Percentiles rank a stretch among this genome's conserved stretches.
Conservation (phyloP, 208 protist species). For the Wallacemonas sp. region DNA sequence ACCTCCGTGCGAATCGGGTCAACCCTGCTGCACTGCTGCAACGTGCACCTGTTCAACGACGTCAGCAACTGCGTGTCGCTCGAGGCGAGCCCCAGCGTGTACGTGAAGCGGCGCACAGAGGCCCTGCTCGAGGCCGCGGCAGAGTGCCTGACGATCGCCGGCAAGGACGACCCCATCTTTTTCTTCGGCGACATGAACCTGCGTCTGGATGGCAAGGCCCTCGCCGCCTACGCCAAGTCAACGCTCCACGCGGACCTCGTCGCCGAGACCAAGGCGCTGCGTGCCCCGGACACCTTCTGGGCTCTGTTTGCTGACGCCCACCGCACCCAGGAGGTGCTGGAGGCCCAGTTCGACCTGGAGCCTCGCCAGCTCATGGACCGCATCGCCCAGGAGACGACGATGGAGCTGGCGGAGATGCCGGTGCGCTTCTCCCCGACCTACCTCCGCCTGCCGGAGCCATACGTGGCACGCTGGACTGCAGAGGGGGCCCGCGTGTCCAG, state of each 20-base stretch:
- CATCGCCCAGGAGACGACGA: slow-evolving; percentile 40
- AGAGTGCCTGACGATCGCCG: slow-evolving; percentile 50
- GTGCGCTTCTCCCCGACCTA: slow-evolving; percentile 70
- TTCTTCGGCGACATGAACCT: slow-evolving; percentile 83
- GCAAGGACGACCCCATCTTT: slow-evolving; percentile 65
- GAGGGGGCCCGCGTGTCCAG: not conserved
- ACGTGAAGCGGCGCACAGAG: slow-evolving; percentile 44
- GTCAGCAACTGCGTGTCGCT: slow-evolving; percentile 55
- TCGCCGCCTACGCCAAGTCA: slow-evolving; percentile 37
- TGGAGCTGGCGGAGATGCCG: slow-evolving; percentile 72
- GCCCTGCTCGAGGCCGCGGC: slow-evolving; percentile 63
- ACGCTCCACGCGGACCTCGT: not conserved
- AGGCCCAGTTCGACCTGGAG: slow-evolving; percentile 50
- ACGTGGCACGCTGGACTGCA: slow-evolving; percentile 11
- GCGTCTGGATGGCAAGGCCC: slow-evolving; percentile 48
- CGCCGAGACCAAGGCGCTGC: slow-evolving; percentile 45
- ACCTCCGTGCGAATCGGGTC: slow-evolving; percentile 75
- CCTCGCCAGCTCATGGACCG: slow-evolving; percentile 50
- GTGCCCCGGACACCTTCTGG: slow-evolving; percentile 59
- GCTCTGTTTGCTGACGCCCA: slow-evolving; percentile 31
- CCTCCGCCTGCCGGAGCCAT: slow-evolving; percentile 32
- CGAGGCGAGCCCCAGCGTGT: slow-evolving; percentile 46
- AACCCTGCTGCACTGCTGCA: slow-evolving; percentile 61
- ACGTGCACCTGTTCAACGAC: slow-evolving; percentile 81
- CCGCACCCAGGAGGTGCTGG: slow-evolving; percentile 24